Base-by-base conservation (phyloP, 192 early-diverging fungal genomes). In the Coemansia sp. region DNA sequence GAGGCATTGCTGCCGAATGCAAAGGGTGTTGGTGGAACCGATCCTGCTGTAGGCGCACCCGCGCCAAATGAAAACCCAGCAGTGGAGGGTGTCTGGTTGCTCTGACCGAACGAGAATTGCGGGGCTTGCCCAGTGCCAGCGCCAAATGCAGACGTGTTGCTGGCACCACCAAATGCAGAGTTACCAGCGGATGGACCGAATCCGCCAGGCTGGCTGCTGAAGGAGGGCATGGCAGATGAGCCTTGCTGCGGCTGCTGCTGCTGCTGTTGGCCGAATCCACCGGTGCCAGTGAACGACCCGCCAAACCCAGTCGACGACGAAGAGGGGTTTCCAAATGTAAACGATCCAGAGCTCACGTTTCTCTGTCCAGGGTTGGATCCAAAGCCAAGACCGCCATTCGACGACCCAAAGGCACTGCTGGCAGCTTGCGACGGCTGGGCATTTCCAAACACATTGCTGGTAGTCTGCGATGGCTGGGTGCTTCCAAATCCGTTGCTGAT, bases 71-170 rank as follows among this genome's bases (percentile, higher is more conserved):
- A 44, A 67, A 82, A 82, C 54, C 71, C 67, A 2, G 68, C 71
- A 4, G 70, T 40, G 20, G 61, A 63, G 16, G 76, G 52, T 7
- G 67, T 51, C 13, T 63, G 44, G 10, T 66, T 59, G 41, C 59
- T 57, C 52, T 83, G 80, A 5, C 70, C 70, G 74, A 82, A 82
- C 13, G 31, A 55, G 46, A 77, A 78, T 62, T 73, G 75, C n/a
- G 75, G 22, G 15, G 66, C 63, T 15, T 5, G 29, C 57, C 31
- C 57, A 34, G 57, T 34, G 11, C 70, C 70, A 11, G 62, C 64
- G 29, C 71, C 71, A 52, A 73, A 78, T 20, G 67, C 38, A 8
- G 76, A 72, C 38, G 54, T 27, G 64, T 63, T 79, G 73, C 73
- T 74, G 27, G 42, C 41, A 3, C 42, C 69, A 38, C 72, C 73